phyloP scores from a whole-genome alignment of 2,329 filamentous ascomycete genomes.

The Talaromyces piceae region DNA sequence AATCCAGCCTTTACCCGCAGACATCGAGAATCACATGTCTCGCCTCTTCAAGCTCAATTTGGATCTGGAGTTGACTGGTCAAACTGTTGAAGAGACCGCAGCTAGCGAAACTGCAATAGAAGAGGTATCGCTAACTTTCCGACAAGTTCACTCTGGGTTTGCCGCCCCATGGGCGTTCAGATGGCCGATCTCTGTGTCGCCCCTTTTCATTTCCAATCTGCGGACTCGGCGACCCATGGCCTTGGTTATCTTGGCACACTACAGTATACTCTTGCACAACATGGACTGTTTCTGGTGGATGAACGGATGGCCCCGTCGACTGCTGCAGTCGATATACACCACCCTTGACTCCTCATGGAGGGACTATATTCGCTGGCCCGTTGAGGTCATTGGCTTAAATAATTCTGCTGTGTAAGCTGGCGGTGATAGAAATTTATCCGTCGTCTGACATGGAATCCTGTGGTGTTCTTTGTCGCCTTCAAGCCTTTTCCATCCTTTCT shows the following conservation, averaged over 20 bases:
- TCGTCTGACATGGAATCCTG: too few species aligned
- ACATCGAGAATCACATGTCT: slow-evolving; percentile 13
- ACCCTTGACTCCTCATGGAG: slow-evolving; percentile 16
- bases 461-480: too few species aligned
- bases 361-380: slow-evolving; percentile 18
- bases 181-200: slow-evolving; percentile 56
- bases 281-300: slow-evolving; percentile 62
- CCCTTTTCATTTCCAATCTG: slow-evolving; percentile 57
- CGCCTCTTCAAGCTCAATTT: slow-evolving; percentile 9
- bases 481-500: too few species aligned
- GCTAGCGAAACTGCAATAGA: slow-evolving; percentile 18
- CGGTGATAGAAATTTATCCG: neutral
- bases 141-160: slow-evolving; percentile 15
- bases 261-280: slow-evolving; percentile 57
- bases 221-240: slow-evolving; percentile 54
- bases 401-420: neutral
- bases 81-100: slow-evolving; percentile 15
- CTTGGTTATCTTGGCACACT: slow-evolving; percentile 57
- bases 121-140: slow-evolving; percentile 16
- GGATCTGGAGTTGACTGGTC: slow-evolving; percentile 13
- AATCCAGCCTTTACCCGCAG: slow-evolving; percentile 13
- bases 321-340: slow-evolving; percentile 53
- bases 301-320: slow-evolving; percentile 57
- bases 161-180: slow-evolving; percentile 41
- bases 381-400: slow-evolving; percentile 16